Evolutionary conservation across 2,329 filamentous ascomycete species (phyloP), one percentile per base, ranked within the genome.

Genomic region (Scopulariopsis brevicaulis): DNA sequence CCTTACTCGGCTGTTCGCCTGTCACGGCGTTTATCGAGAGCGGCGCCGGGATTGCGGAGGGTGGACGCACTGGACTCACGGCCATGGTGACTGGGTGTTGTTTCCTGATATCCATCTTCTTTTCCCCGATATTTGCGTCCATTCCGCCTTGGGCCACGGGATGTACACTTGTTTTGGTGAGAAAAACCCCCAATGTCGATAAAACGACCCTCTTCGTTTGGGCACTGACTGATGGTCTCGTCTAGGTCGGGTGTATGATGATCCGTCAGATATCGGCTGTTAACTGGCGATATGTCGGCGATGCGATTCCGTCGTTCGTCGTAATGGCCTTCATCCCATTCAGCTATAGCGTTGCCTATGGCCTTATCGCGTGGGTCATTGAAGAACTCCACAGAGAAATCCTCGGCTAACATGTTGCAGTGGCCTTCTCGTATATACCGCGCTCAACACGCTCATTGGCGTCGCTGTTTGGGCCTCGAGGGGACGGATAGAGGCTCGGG

Each of bases 91-190:
- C 89, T 0, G 90, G 90, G 5, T 59, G 95, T 55, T 91, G 87
- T 73, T 96, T 96, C 77, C 87, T 96, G 74, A 83, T 95, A 67
- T 83, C 88, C 59, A 81, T 95, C 61, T 95, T 95, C 77, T 95
- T 95, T 68, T 90, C 90, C 0, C 90, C 90, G 0, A 93, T 95
- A 59, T 95, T 95, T 67, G 90, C 90, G 11, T 92, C 88, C 0
- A 94, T 95, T 59, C 90, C 90, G 4, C 86, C 90, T 0, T 95
- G 89, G 89, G 90, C 90, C 2, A 96, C 87, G 0, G 87, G 87
- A 6, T 84, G 84, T 60, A 89, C 87, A 0, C 75, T 91, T 12
- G 77, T 91, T 63, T 74, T 91, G 63, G 83, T 82, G 69, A 66
- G 75, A 66, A 34, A 7, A 18, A 50, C n/a, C 34, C 46, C 20